Percentiles rank a stretch among this genome's conserved stretches.
These are phyloP conservation scores for Picea sitchensis DNA, from an alignment of 75 land plant species.

Conservation along the genomic window DNA sequence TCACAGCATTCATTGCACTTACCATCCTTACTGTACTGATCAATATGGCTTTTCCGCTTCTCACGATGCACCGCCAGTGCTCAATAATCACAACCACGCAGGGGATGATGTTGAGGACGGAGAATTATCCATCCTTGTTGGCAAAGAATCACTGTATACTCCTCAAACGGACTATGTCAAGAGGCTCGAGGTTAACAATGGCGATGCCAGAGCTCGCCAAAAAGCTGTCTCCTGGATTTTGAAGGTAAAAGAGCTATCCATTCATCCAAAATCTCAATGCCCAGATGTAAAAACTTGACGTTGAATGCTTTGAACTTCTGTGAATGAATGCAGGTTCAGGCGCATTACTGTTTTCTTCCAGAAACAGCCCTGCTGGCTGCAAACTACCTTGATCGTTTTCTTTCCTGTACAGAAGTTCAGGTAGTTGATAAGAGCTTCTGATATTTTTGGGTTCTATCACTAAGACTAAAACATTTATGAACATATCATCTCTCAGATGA, in stretches of 20 bases:
- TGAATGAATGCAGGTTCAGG: neutral
- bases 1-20: neutral
- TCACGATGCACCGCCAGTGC: too few species aligned
- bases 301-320: too few species aligned
- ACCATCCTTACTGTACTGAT: neutral
- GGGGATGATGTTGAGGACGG: neutral
- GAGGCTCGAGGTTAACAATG: neutral
- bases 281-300: too few species aligned
- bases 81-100: too few species aligned
- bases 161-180: neutral
- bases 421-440: too few species aligned
- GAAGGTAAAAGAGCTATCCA: neutral
- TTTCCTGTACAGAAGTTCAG: neutral
- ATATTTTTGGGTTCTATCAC: too few species aligned
- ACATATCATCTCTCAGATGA: too few species aligned
- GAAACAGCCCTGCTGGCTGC: constrained; percentile 4
- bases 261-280: too few species aligned
- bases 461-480: too few species aligned
- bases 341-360: neutral
- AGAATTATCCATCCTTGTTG: neutral
- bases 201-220: neutral
- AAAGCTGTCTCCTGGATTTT: constrained; percentile 2
- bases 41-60: too few species aligned
- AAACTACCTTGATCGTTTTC: constrained; percentile 8
- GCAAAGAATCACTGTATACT: neutral